phyloP scores from a whole-genome alignment of 805 yeast species.

The Maudiozyma saulgeensis region DNA sequence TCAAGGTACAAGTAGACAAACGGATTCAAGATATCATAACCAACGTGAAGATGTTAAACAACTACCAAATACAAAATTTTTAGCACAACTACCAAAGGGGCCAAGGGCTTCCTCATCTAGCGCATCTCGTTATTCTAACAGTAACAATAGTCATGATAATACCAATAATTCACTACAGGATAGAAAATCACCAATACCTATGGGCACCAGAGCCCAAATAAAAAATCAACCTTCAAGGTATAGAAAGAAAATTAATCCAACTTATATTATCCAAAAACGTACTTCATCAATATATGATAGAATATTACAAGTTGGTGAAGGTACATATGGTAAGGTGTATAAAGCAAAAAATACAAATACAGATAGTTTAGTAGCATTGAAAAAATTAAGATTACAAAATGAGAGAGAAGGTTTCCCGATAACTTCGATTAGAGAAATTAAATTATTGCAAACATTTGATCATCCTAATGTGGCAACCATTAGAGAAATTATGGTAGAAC shows the following conservation, averaged over 20 bases:
- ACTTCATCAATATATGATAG: constrained; percentile 43
- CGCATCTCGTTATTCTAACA: neutral
- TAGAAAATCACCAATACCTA: neutral
- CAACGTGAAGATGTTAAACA: neutral
- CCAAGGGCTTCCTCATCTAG: constrained; percentile 10
- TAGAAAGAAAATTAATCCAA: neutral
- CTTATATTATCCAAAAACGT: constrained; percentile 9
- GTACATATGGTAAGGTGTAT: constrained; percentile 69
- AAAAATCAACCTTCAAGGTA: neutral
- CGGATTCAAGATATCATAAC: neutral
- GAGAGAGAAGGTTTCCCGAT: constrained; percentile 95
- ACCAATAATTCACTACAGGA: neutral
- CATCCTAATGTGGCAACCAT: constrained; percentile 78
- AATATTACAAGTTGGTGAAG: constrained; percentile 92
- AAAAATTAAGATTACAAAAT: constrained; percentile 69
- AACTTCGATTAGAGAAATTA: constrained; percentile 87
- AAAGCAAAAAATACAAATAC: constrained; percentile 62
- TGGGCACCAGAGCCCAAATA: neutral
- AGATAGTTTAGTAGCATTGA: constrained; percentile 71
- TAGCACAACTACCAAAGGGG: constrained; percentile 17
- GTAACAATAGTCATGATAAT: neutral
- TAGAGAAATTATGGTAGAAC: constrained; percentile 81
- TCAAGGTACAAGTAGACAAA: neutral
- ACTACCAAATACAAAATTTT: neutral
- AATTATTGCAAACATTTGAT: constrained; percentile 64